These are phyloP conservation scores for Stachybotrys elegans DNA, from an alignment of 2,329 filamentous ascomycete species.

Conservation along the genomic window DNA sequence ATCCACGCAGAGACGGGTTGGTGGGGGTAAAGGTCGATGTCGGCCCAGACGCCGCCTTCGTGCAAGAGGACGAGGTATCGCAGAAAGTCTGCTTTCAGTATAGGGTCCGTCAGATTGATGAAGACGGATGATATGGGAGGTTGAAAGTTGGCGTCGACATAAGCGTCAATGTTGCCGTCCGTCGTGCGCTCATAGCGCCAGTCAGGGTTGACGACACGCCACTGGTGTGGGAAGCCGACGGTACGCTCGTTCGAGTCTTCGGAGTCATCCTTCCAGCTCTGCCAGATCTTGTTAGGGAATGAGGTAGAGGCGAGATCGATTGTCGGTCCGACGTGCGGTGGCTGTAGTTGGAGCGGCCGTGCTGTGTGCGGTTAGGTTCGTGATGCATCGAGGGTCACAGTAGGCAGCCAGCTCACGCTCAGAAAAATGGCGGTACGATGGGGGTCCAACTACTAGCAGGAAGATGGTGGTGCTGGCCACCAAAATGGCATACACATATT, in stretches of 20 bases:
- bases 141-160: slow-evolving; percentile 62
- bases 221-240: slow-evolving; percentile 19
- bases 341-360: too few species aligned
- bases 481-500: not conserved
- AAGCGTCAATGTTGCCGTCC: slow-evolving; percentile 19
- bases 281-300: slow-evolving; percentile 23
- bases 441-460: not conserved
- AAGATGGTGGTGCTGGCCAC: not conserved
- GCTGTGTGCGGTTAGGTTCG: not conserved
- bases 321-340: not conserved
- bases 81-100: slow-evolving; percentile 57
- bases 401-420: not conserved
- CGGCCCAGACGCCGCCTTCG: slow-evolving; percentile 65
- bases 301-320: not conserved
- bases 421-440: not conserved
- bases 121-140: slow-evolving; percentile 47
- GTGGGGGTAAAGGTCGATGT: slow-evolving; percentile 63
- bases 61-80: slow-evolving; percentile 59
- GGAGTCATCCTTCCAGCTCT: slow-evolving; percentile 24
- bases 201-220: slow-evolving; percentile 16
- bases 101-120: slow-evolving; percentile 39
- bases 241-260: slow-evolving; percentile 21
- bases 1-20: slow-evolving; percentile 64
- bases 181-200: slow-evolving; percentile 23
- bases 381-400: not conserved